Base-by-base conservation (phyloP, 2,329 filamentous ascomycete species). In the Ceratocystis colombiana region DNA sequence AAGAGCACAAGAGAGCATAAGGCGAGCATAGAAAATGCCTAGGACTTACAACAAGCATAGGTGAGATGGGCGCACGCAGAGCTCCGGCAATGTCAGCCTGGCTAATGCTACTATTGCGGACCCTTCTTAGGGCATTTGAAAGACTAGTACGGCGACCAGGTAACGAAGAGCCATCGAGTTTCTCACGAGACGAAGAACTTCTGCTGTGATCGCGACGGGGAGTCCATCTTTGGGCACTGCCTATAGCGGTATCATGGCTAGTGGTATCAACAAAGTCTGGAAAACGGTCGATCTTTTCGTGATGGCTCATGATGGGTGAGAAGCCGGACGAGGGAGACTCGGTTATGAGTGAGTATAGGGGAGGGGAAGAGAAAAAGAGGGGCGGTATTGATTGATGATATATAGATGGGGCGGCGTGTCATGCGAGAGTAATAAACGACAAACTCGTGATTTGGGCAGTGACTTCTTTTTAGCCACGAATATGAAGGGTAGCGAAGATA, bases 21-120 rank as follows among this genome's bases (percentile, higher is more conserved):
- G 53, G 28, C 3, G 55, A 59, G 28, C 5, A 28, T 8, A 20
- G 55, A 41, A 12, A 55, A 33, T 15, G n/a, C 17, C 10, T 28
- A 12, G 61, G 61, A 71, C 74, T 70, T 88, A 96, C 93, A 75
- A 96, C 85, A 69, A 97, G 84, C 76, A 82, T 91, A 68, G 89
- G 87, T 15, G 93, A 97, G 41, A 99, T 82, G 4, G 94, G 94
- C 48, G 92, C 93, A 73, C 88, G 89, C 68, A 99, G 82, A 64
- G 92, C 91, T 75, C 94, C 90, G 57, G 91, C 92, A 72, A 99
- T 85, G 76, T 97, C 93, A 77, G 96, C 96, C 74, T 93, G 89
- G 77, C 87, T 92, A 71, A 96, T 87, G 75, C 92, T 97, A 64
- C 84, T 89, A 72, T 87, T 89, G 71, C 91, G 83, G 71, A 96